Conservation (phyloP, 805 yeast genomes). For the Kuraishia piskuri region DNA sequence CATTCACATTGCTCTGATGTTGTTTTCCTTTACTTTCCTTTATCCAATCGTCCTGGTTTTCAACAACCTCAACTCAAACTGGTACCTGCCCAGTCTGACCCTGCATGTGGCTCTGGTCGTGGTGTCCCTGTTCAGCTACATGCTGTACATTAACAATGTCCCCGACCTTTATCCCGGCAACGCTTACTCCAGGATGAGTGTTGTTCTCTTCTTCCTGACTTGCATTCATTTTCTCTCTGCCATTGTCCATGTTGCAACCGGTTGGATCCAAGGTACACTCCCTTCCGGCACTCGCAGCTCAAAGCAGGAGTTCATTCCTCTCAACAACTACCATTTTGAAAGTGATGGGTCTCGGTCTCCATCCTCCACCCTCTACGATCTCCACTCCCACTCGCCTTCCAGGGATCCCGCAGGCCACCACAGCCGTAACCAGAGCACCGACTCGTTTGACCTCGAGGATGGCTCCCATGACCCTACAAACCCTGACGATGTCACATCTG, state of each 20-base stretch:
- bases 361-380: conserved; percentile 26
- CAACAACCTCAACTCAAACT: conserved; percentile 47
- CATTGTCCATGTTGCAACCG: conserved; percentile 35
- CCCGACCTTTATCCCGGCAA: conserved; percentile 71
- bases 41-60: conserved; percentile 67
- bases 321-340: conserved; percentile 14
- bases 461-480: not conserved
- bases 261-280: conserved; percentile 25
- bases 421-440: not conserved
- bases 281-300: conserved; percentile 2
- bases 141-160: conserved; percentile 48
- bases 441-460: not conserved
- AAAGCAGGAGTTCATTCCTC: conserved; percentile 15
- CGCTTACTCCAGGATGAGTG: conserved; percentile 60
- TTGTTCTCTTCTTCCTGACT: conserved; percentile 46
- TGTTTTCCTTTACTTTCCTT: conserved; percentile 37
- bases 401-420: not conserved
- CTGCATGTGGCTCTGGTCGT: conserved; percentile 37
- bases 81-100: conserved; percentile 50
- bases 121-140: conserved; percentile 44
- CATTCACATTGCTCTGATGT: conserved; percentile 41
- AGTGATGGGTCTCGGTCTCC: conserved; percentile 15
- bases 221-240: conserved; percentile 49
- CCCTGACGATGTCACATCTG: conserved; percentile 1
- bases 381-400: conserved; percentile 7